Evolutionary conservation across 176 grass and related monocot genomes (phyloP), one percentile per base, ranked within the genome.

Genomic region (Chrysopogon serrulatus): DNA sequence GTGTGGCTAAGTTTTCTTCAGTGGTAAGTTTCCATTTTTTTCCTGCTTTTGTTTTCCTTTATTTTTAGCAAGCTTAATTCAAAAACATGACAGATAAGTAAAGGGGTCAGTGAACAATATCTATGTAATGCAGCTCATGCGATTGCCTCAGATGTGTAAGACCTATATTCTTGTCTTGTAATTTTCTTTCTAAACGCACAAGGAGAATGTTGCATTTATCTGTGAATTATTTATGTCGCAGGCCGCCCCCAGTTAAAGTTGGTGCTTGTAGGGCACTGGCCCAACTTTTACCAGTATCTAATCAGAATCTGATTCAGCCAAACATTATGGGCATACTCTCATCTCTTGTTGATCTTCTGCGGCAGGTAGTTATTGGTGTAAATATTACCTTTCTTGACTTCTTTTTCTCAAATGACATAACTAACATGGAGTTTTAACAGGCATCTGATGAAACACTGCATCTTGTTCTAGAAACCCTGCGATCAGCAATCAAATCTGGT

Each of bases 401-500:
- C n/a, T 68, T 69, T 80, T 10, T n/a, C n/a, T 60, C 10, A 13
- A n/a, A 80, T 76, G 65, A 63, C 65, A 66, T 72, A 45, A 87
- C 40, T 34, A 67, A 60, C 26, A 41, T 81, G 40, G 32, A 61
- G 10, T 51, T 79, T 80, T 92, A 61, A 51, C 74, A 98, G 96
- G 96, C 93, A 57, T 95, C 96, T 53, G 96, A 98, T 77, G 96
- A 95, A 86, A 92, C 96, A 26, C 73, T 98, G 67, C 93, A 93
- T 95, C 96, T 98, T 92, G 89, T 98, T 70, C 82, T 98, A 63
- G 96, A 98, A 92, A 98, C 96, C 31, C 85, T 98, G 65, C 93
- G 95, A 89, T 82, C 90, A 41, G 85, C 87, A 33, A 78, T 98
- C 49, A 93, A 94, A 86, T 90, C 96, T 81, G 90, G 92, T 98